A percentile compares a stretch with the other conserved stretches of the same genome.
Conservation (phyloP, 2,329 filamentous ascomycete species). For the Trichoderma gracile region DNA sequence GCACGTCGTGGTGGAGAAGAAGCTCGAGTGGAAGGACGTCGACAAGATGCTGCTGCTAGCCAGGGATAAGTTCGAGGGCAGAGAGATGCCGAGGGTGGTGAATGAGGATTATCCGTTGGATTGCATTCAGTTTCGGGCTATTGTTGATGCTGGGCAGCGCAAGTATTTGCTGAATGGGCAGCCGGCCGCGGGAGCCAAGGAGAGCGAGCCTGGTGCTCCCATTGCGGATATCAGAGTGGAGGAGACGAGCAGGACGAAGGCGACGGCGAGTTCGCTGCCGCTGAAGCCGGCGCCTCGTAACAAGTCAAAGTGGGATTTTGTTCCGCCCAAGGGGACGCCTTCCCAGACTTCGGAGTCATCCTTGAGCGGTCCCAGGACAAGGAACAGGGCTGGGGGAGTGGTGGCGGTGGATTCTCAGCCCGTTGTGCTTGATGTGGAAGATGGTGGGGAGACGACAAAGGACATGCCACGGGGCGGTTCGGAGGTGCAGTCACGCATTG, state of each 20-base stretch:
- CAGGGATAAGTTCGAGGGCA: slow-evolving; percentile 25
- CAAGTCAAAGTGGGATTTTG: slow-evolving; percentile 43
- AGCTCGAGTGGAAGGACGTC: slow-evolving; percentile 64
- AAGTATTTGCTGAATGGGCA: slow-evolving; percentile 61
- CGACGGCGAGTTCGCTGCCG: slow-evolving; percentile 45
- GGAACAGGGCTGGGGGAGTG: slow-evolving; percentile 19
- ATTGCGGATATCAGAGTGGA: not conserved
- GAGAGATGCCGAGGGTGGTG: slow-evolving; percentile 54
- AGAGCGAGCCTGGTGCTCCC: not conserved
- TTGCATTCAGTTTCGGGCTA: slow-evolving; percentile 58
- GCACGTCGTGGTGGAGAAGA: slow-evolving; percentile 77
- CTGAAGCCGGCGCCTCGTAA: slow-evolving; percentile 50
- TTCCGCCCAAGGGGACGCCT: slow-evolving; percentile 43
- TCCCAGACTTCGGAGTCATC: slow-evolving; percentile 39
- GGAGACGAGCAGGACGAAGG: slow-evolving; percentile 23
- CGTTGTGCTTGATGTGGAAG: slow-evolving; percentile 32
- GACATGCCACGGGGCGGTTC: not conserved
- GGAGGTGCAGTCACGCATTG: not conserved
- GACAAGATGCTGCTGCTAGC: slow-evolving; percentile 45
- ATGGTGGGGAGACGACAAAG: slow-evolving; percentile 13
- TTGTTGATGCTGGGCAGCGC: slow-evolving; percentile 60
- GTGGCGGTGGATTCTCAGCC: slow-evolving; percentile 33
- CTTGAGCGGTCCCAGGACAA: slow-evolving; percentile 26
- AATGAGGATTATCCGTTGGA: slow-evolving; percentile 70
- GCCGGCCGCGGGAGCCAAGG: slow-evolving; percentile 24